A percentile compares a stretch with the other conserved stretches of the same genome.
Conservation (phyloP, 225 moss, liverwort and hornwort genomes). For the Bryum argenteum region DNA sequence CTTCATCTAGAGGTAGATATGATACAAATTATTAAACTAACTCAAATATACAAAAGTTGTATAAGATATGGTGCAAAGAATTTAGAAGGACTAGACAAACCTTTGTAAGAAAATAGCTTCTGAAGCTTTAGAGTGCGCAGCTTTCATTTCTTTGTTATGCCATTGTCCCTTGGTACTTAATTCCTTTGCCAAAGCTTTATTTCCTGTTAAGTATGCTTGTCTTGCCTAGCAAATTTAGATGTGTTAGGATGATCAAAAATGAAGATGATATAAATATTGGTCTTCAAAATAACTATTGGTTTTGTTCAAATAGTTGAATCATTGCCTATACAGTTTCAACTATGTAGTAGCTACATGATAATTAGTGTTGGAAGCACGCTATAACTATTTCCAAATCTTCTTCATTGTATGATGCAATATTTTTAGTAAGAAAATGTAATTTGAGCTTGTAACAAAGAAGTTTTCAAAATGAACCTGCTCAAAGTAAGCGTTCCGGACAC, state of each 20-base stretch:
- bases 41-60: not conserved
- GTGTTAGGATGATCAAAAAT: too few species aligned
- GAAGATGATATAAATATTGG: not conserved
- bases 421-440: too few species aligned
- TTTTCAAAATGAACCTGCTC: conserved; percentile 49
- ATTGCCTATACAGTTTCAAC: not conserved
- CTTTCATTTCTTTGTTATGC: conserved; percentile 74
- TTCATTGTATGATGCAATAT: not conserved
- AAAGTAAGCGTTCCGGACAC: conserved; percentile 64
- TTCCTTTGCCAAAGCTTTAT: conserved; percentile 71
- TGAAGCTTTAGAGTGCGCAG: conserved; percentile 66
- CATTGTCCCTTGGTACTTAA: conserved; percentile 68
- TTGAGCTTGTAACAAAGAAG: too few species aligned
- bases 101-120: conserved; percentile 73
- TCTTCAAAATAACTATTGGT: too few species aligned
- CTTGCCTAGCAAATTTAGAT: conserved; percentile 41
- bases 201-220: conserved; percentile 64
- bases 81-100: conserved; percentile 11
- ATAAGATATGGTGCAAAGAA: not conserved
- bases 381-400: not conserved
- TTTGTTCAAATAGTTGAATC: not conserved
- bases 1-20: not conserved
- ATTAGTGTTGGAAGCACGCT: not conserved
- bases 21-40: not conserved
- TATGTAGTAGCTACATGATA: not conserved